Evolutionary conservation across 371 early-diverging fungal species (phyloP).

Genomic region (Circinella umbellata): DNA sequence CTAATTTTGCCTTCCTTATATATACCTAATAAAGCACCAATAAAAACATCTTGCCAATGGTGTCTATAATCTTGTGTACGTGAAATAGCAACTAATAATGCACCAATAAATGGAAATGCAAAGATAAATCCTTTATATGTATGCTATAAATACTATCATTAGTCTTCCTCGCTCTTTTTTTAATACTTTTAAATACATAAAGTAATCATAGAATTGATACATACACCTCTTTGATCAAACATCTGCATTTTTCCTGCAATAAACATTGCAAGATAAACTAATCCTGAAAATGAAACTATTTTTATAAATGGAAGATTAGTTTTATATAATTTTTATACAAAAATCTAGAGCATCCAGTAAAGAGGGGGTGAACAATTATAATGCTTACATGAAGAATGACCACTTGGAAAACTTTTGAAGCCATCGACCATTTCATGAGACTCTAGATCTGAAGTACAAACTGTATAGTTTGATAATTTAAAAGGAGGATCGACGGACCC

Average conservation of each 20-base stretch:
- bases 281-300: slow-evolving; percentile 73
- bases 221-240: slow-evolving; percentile 68
- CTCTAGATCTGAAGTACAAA: slow-evolving; percentile 46
- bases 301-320: too few species aligned
- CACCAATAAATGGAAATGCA: slow-evolving; percentile 66
- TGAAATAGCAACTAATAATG: slow-evolving; percentile 71
- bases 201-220: neutral
- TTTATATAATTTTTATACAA: too few species aligned
- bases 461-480: slow-evolving; percentile 59
- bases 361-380: neutral
- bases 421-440: slow-evolving; percentile 75
- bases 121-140: slow-evolving; percentile 71
- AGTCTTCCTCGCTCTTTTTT: too few species aligned
- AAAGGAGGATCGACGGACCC: slow-evolving; percentile 58
- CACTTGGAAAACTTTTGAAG: slow-evolving; percentile 92
- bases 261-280: slow-evolving; percentile 74
- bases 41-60: slow-evolving; percentile 83
- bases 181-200: neutral
- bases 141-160: slow-evolving; percentile 34
- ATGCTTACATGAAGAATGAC: slow-evolving; percentile 80
- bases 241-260: slow-evolving; percentile 73
- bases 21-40: slow-evolving; percentile 60
- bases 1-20: neutral
- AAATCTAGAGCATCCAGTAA: too few species aligned
- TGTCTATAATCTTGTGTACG: slow-evolving; percentile 82